phyloP scores from a whole-genome alignment of 2,329 filamentous ascomycete species.

The Colletotrichum scovillei region DNA sequence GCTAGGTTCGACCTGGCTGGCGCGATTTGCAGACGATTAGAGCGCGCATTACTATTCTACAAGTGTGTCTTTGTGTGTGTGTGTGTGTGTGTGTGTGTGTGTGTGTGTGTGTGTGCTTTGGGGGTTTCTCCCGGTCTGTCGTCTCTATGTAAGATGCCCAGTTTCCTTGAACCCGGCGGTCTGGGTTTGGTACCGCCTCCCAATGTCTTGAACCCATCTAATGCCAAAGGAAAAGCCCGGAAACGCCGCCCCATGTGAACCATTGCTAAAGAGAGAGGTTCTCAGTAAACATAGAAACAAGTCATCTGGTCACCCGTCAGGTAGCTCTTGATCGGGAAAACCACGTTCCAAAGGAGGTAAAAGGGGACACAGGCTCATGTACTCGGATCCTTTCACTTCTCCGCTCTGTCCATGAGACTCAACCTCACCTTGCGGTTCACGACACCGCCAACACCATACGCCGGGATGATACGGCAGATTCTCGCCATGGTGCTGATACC shows the following conservation, averaged over 20 bases:
- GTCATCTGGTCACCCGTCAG: not conserved
- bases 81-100: no score
- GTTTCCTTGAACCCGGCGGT: not conserved
- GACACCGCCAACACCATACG: conserved; percentile 89
- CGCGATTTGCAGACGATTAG: conserved; percentile 22
- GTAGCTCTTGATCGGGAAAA: not conserved
- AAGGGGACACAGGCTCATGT: no score
- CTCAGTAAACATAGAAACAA: conserved; percentile 13
- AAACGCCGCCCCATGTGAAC: conserved; percentile 34
- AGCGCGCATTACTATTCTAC: conserved; percentile 35
- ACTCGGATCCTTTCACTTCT: conserved; percentile 18
- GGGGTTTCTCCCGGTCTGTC: not conserved
- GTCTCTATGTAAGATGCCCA: conserved; percentile 16
- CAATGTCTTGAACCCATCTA: conserved; percentile 16
- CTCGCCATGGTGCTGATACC: conserved; percentile 77
- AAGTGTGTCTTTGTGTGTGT: conserved; percentile 6
- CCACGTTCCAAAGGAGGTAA: not conserved
- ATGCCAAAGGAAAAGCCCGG: not conserved
- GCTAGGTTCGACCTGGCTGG: conserved; percentile 5
- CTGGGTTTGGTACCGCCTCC: not conserved
- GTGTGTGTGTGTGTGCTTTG: not conserved
- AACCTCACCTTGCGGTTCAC: conserved; percentile 81
- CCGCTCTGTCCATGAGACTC: conserved; percentile 69
- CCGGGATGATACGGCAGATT: conserved; percentile 87
- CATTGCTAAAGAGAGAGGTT: conserved; percentile 2